phyloP scores from a whole-genome alignment of 2,329 filamentous ascomycete species.

The Exophiala viscosa region DNA sequence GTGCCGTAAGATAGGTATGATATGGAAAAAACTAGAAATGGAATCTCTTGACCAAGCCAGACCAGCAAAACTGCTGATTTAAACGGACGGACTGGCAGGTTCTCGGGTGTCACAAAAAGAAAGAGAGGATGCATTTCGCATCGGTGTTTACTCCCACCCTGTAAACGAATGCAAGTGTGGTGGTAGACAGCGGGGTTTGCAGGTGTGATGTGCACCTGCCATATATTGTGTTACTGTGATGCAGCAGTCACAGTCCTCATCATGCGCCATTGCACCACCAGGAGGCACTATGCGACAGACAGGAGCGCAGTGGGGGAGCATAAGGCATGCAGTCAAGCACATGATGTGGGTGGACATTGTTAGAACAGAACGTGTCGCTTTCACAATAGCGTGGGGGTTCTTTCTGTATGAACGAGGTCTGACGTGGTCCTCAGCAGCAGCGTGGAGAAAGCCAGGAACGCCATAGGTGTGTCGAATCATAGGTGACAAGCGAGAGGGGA shows the following conservation, averaged over 20 bases:
- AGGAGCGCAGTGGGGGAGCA: neutral
- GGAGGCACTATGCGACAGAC: neutral
- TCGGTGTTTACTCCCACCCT: neutral
- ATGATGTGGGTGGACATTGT: constrained; percentile 4
- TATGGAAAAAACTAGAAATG: neutral
- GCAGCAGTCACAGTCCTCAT: too few relatives aligned
- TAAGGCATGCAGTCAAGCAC: neutral
- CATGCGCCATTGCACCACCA: too few relatives aligned
- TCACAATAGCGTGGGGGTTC: constrained; percentile 18
- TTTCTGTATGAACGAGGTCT: constrained; percentile 9
- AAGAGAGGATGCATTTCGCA: neutral
- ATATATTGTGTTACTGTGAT: too few relatives aligned
- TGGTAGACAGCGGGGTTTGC: too few relatives aligned
- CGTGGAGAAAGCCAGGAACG: constrained; percentile 17
- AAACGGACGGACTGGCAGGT: neutral
- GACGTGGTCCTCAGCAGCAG: constrained; percentile 3
- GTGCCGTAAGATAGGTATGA: constrained; percentile 8
- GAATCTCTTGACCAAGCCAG: neutral
- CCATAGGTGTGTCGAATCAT: constrained; percentile 13
- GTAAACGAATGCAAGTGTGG: too few relatives aligned
- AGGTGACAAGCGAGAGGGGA: constrained; percentile 2
- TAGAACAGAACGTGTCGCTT: constrained; percentile 4
- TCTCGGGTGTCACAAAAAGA: neutral
- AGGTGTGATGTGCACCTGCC: too few relatives aligned
- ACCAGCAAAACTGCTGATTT: neutral